Evolutionary conservation across 352 stramenopile species (phyloP).

Genomic region (Globisporangium canariense): DNA sequence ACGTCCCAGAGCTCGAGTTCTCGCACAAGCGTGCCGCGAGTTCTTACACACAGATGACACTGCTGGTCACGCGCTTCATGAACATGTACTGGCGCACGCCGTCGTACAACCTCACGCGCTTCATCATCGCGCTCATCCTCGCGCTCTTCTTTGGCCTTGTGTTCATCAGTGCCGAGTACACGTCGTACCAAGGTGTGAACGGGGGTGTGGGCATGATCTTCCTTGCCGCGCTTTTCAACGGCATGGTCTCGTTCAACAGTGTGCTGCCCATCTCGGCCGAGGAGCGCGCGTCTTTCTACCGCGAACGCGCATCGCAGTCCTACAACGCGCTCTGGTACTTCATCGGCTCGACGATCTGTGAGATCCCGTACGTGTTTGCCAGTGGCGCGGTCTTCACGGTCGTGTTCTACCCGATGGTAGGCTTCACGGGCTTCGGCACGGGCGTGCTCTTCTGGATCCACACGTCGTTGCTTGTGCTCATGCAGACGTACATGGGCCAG

Average conservation of each 20-base stretch:
- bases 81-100: constrained; percentile 80
- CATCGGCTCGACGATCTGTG: constrained; percentile 67
- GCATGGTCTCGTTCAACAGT: constrained; percentile 61
- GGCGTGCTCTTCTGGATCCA: constrained; percentile 40
- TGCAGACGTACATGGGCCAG: constrained; percentile 37
- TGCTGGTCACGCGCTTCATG: constrained; percentile 1
- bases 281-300: constrained; percentile 88
- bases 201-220: constrained; percentile 52
- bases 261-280: constrained; percentile 71
- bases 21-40: neutral
- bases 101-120: constrained; percentile 78
- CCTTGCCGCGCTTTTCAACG: constrained; percentile 41
- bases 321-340: constrained; percentile 77
- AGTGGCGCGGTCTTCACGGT: constrained; percentile 32
- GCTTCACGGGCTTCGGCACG: constrained; percentile 33
- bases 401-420: constrained; percentile 46
- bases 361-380: constrained; percentile 64
- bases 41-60: neutral
- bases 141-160: constrained; percentile 41
- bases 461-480: constrained; percentile 28
- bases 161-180: constrained; percentile 40
- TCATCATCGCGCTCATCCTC: constrained; percentile 38
- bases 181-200: constrained; percentile 48
- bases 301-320: constrained; percentile 84
- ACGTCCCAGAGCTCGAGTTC: neutral